A percentile compares a stretch with the other conserved stretches of the same genome.
Evolutionary conservation across 2,329 filamentous ascomycete species (phyloP).

Genomic region (Pyrenochaeta sp.): DNA sequence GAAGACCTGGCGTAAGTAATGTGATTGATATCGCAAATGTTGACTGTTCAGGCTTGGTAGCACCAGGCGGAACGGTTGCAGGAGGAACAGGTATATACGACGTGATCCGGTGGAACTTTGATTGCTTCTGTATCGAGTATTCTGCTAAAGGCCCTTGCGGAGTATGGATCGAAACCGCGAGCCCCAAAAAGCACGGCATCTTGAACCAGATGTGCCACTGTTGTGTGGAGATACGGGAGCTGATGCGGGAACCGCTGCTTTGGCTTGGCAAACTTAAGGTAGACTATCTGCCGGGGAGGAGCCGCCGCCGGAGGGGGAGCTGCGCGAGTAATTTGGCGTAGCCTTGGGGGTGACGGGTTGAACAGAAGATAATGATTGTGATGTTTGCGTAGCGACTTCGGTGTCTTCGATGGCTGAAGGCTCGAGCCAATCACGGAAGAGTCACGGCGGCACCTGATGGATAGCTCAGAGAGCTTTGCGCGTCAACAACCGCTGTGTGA

Average conservation of each 20-base stretch:
- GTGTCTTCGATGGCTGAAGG: constrained; percentile 1
- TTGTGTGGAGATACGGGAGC: constrained; percentile 12
- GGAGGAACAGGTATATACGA: constrained; percentile 96
- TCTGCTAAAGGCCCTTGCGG: constrained; percentile 83
- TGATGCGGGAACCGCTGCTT: constrained; percentile 14
- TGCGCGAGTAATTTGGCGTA: constrained; percentile 21
- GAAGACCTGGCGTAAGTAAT: constrained; percentile 84
- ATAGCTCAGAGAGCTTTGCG: constrained; percentile 6
- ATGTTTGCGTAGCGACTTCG: constrained; percentile 18
- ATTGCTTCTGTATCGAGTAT: constrained; percentile 94
- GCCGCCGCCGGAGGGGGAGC: constrained; percentile 12
- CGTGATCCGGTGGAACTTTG: constrained; percentile 89
- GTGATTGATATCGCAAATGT: constrained; percentile 99
- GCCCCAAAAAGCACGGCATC: constrained; percentile 96
- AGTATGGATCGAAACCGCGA: constrained; percentile 95
- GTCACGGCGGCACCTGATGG: constrained; percentile 15
- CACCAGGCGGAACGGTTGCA: constrained; percentile 73
- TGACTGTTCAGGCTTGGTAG: constrained; percentile 84
- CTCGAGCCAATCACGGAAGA: constrained; percentile 25
- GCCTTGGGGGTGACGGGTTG: constrained; percentile 13
- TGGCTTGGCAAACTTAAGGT: constrained; percentile 29
- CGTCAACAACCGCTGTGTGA: constrained; percentile 14
- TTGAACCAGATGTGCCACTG: constrained; percentile 53
- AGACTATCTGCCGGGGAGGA: constrained; percentile 16
- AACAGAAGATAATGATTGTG: constrained; percentile 11